Base-by-base conservation (phyloP, 108 stramenopile genomes). In the Chaetoceros muelleri region DNA sequence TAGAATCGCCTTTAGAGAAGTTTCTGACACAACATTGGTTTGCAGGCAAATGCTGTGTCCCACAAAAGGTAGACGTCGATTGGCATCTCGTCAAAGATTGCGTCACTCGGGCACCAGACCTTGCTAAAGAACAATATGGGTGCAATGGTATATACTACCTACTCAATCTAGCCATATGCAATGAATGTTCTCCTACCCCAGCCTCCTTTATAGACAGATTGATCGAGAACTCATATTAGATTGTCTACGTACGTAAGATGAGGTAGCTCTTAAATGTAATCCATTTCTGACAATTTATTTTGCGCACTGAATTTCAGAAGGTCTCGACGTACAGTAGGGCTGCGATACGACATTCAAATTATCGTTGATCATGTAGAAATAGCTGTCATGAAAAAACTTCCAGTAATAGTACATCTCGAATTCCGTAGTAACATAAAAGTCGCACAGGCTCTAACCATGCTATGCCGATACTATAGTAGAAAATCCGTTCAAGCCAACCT, bases 361-460 rank as follows among this genome's bases (percentile, higher is more conserved):
- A n/a, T n/a, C n/a, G n/a, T n/a, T n/a, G n/a, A n/a, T n/a, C n/a
- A n/a, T n/a, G n/a, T n/a, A 40, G 13, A 40, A 40, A 40, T 10
- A 13, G 34, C 13, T 10, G 8, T 13, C 13, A 40, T 40, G 5
- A 13, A 10, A 40, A 40, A 40, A 40, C 34, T 52, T 81, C 66
- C 24, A 92, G 52, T 24, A 92, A 59, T 17, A 92, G 46, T 44
- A 84, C 73, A 70, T 92, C 90, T 29, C 86, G 72, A 0, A 87
- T 73, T 19, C 80, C 85, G 46, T 85, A 56, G 52, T 92, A 92
- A 5, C 78, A 79, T 25, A 92, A 73, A 17, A 87, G 50, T 48
- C 76, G 61, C 2, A 92, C 20, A 2, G 90, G 90, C 54, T 92
- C 90, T 30, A 92, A 57, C 84, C 90, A 92, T 20, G 85, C 90